phyloP scores from a whole-genome alignment of 352 stramenopile species.

The Pythium aristosporum region DNA sequence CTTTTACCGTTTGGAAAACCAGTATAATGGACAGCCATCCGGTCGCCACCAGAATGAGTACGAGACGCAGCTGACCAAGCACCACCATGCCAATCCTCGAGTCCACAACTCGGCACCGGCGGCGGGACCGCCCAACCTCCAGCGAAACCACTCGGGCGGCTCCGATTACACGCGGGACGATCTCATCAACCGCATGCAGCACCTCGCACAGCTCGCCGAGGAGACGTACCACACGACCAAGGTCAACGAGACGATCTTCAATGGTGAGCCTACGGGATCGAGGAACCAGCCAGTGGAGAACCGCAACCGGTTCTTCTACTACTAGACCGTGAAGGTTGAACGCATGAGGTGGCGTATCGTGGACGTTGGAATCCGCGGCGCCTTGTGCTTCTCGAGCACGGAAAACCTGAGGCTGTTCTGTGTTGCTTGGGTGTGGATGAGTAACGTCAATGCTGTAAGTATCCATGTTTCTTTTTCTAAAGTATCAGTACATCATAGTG shows the following conservation, averaged over 20 bases:
- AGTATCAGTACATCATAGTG: too few species aligned
- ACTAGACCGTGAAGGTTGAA: neutral
- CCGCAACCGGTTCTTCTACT: slow-evolving; percentile 30
- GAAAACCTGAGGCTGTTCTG: too few species aligned
- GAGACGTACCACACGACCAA: slow-evolving; percentile 23
- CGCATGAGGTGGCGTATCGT: neutral
- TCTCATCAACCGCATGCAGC: slow-evolving; percentile 27
- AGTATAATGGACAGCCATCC: neutral
- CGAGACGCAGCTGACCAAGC: neutral
- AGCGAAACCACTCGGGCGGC: slow-evolving; percentile 17
- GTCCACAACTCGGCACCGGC: neutral
- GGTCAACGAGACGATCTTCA: slow-evolving; percentile 19
- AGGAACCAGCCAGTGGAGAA: slow-evolving; percentile 14
- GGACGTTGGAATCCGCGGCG: slow-evolving; percentile 22
- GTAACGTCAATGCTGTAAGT: too few species aligned
- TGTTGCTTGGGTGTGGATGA: too few species aligned
- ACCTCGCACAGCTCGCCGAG: slow-evolving; percentile 22
- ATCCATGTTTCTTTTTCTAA: too few species aligned
- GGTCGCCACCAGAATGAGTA: neutral
- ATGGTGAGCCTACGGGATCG: neutral
- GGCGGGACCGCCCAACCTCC: neutral
- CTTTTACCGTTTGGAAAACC: neutral
- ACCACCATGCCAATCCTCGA: neutral
- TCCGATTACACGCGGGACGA: slow-evolving; percentile 21
- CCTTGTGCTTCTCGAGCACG: too few species aligned